A percentile compares a stretch with the other conserved stretches of the same genome.
Evolutionary conservation across 495 filamentous ascomycete species (phyloP).

Genomic region (Aspergillus ostianus): DNA sequence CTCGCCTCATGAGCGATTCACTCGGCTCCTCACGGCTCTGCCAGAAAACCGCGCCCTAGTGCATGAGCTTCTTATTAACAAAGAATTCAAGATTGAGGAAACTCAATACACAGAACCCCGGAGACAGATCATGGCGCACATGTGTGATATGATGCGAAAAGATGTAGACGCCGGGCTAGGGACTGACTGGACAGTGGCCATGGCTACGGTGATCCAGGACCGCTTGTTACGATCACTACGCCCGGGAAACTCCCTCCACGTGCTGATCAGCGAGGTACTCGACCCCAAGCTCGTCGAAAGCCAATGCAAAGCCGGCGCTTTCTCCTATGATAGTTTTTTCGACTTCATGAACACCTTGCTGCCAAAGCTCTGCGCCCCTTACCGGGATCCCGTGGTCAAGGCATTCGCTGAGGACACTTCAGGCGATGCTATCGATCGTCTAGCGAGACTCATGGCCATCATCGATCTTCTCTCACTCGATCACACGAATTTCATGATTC

Average conservation of each 20-base stretch:
- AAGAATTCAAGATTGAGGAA: conserved; percentile 67
- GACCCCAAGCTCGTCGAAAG: conserved; percentile 73
- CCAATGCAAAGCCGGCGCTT: conserved; percentile 76
- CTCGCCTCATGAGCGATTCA: conserved; percentile 45
- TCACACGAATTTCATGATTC: conserved; percentile 91
- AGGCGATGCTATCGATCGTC: conserved; percentile 77
- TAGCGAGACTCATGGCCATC: conserved; percentile 78
- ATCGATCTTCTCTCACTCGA: conserved; percentile 92
- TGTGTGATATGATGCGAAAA: conserved; percentile 74
- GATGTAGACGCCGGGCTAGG: conserved; percentile 71
- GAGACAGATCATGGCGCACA: conserved; percentile 55
- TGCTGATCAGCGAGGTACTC: conserved; percentile 78
- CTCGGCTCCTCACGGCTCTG: conserved; percentile 60
- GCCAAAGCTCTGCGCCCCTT: conserved; percentile 92
- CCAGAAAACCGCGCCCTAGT: conserved; percentile 83
- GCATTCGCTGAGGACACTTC: conserved; percentile 69
- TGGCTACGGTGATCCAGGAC: conserved; percentile 80
- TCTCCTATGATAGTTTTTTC: conserved; percentile 94
- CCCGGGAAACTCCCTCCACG: conserved; percentile 76
- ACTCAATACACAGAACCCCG: conserved; percentile 47
- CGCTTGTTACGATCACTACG: conserved; percentile 81
- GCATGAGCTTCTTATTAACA: conserved; percentile 90
- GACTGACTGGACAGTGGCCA: conserved; percentile 72
- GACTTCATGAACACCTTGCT: conserved; percentile 82
- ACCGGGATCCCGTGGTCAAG: conserved; percentile 82